Percentiles rank a stretch among this genome's conserved stretches.
Evolutionary conservation across 2,329 filamentous ascomycete genomes (phyloP).

Genomic region (Fusarium gaditjirri): DNA sequence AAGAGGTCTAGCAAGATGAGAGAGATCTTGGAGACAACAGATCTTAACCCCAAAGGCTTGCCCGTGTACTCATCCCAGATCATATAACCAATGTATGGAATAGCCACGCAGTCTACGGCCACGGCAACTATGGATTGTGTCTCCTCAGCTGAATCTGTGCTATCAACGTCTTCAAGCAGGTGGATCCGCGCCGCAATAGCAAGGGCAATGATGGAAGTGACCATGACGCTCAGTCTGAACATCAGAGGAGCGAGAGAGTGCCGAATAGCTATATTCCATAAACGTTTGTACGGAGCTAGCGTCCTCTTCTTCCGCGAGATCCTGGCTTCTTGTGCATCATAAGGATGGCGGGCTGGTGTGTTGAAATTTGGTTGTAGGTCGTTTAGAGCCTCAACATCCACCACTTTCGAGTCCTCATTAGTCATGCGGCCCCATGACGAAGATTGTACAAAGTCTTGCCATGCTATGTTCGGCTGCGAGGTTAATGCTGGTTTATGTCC

Average conservation of each 20-base stretch:
- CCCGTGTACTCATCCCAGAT: slow-evolving; percentile 97
- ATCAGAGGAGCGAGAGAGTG: slow-evolving; percentile 87
- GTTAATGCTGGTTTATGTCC: slow-evolving; percentile 54
- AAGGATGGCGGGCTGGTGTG: slow-evolving; percentile 48
- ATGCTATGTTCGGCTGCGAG: slow-evolving; percentile 56
- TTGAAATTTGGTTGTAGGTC: slow-evolving; percentile 61
- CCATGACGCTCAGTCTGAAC: slow-evolving; percentile 83
- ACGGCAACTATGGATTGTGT: slow-evolving; percentile 90
- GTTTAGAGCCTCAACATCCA: slow-evolving; percentile 58
- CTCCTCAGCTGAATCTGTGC: slow-evolving; percentile 62
- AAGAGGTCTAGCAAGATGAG: slow-evolving; percentile 92
- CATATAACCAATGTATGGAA: slow-evolving; percentile 92
- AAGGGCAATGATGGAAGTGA: slow-evolving; percentile 84
- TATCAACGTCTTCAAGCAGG: slow-evolving; percentile 62
- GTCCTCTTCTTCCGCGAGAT: slow-evolving; percentile 47
- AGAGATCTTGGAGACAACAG: slow-evolving; percentile 84
- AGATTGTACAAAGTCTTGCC: slow-evolving; percentile 65
- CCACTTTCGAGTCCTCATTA: slow-evolving; percentile 60
- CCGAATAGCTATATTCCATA: slow-evolving; percentile 76
- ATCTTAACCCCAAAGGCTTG: slow-evolving; percentile 88
- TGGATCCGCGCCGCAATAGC: slow-evolving; percentile 82
- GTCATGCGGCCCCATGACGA: slow-evolving; percentile 61
- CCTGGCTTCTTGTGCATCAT: slow-evolving; percentile 44
- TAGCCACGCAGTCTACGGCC: slow-evolving; percentile 85
- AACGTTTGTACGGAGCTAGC: slow-evolving; percentile 59